Evolutionary conservation across 768 basidiomycete genomes (phyloP), one percentile per base, ranked within the genome.

Genomic region (Tephrocybe sp.): DNA sequence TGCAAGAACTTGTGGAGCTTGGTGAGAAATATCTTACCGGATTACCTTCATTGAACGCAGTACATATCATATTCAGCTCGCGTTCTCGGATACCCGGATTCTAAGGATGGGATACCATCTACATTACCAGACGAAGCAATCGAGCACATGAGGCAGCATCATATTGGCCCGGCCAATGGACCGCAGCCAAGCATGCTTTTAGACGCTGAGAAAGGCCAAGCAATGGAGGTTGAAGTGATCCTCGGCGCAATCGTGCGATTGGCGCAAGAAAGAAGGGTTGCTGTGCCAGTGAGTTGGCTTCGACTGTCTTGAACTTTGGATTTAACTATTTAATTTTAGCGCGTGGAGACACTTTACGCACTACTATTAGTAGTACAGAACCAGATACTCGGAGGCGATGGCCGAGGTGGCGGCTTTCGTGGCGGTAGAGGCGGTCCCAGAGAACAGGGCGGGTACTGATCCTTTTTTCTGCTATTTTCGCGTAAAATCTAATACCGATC

Each of bases 211-310:
- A 73, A 68, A 40, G 77, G 74, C 2, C 69, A 69, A 46, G 82
- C 85, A 33, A 76, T 85, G 49, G 85, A 87, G 65, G 77, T 86
- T 1, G 84, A 86, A 60, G 81, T 76, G 12, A 81, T 86, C 34
- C 51, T 86, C 3, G 84, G 86, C 0, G 77, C 83, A 52, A 75
- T 84, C 1, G 77, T 84, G 16, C 63, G 78, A 36, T 67, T 80
- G 67, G 83, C 77, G 0, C 70, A 65, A 55, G 66, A 70, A 41
- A 58, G 61, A 19, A 65, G 69, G 9, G 71, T 83, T 3, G 61
- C 69, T 11, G 61, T 80, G 27, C 82, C 82, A 23, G 82, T 83
- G 56, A 66, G 77, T 63, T n/a, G n/a, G n/a, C 18, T 16, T 18
- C 45, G 33, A 37, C n/a, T 38, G 3, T 18, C 19, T 25, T 15